A percentile compares a stretch with the other conserved stretches of the same genome.
Evolutionary conservation across 768 basidiomycete species (phyloP).

Genomic region (Trametopsis cervina): DNA sequence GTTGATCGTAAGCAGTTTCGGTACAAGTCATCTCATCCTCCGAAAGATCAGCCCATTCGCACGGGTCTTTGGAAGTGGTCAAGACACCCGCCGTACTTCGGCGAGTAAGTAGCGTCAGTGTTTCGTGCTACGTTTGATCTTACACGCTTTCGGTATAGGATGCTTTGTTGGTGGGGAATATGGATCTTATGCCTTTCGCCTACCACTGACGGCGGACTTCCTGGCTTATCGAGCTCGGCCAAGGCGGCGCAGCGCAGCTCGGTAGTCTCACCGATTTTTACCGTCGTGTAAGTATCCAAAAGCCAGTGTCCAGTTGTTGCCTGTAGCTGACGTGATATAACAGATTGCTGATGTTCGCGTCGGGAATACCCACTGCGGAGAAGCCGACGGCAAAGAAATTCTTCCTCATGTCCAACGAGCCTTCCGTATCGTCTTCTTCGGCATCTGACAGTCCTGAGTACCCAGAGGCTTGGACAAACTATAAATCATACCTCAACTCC

Average conservation of each 20-base stretch:
- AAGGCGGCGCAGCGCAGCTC: slow-evolving; percentile 52
- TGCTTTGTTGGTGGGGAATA: slow-evolving; percentile 61
- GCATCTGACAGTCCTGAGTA: background rate
- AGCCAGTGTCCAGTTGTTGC: background rate
- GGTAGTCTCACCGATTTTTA: slow-evolving; percentile 58
- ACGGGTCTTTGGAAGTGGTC: slow-evolving; percentile 48
- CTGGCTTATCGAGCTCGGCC: slow-evolving; percentile 25
- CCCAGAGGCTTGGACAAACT: slow-evolving; percentile 40
- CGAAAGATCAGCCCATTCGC: slow-evolving; percentile 42
- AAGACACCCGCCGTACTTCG: slow-evolving; percentile 66
- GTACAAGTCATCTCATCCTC: slow-evolving; percentile 43
- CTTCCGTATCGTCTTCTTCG: background rate
- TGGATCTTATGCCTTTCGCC: slow-evolving; percentile 58
- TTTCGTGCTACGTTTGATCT: slow-evolving; percentile 8
- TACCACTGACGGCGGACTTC: slow-evolving; percentile 37
- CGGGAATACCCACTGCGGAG: slow-evolving; percentile 65
- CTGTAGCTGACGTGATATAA: background rate
- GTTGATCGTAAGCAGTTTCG: slow-evolving; percentile 29
- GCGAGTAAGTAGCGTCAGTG: slow-evolving; percentile 41
- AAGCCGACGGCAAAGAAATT: slow-evolving; percentile 57
- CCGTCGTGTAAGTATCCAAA: slow-evolving; percentile 43
- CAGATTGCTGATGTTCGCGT: slow-evolving; percentile 57
- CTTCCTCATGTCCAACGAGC: slow-evolving; percentile 40
- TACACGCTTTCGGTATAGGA: slow-evolving; percentile 27
- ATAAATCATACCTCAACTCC: slow-evolving; percentile 45